A percentile compares a stretch with the other conserved stretches of the same genome.
Evolutionary conservation across 2,329 filamentous ascomycete genomes (phyloP).

Genomic region (Fusarium scirpi): DNA sequence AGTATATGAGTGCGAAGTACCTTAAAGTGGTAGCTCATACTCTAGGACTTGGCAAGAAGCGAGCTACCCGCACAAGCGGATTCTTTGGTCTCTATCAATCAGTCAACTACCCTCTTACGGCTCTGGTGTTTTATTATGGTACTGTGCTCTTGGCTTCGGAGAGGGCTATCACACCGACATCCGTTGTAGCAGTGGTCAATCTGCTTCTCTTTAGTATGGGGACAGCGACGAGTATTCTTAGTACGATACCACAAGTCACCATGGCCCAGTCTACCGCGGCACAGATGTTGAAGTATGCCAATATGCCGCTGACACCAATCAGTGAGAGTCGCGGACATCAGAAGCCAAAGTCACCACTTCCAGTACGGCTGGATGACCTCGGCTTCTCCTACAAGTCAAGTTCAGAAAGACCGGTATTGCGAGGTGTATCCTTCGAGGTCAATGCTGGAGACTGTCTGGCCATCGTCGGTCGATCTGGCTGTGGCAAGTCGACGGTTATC

Average conservation of each 20-base stretch:
- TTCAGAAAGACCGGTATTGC: constrained; percentile 66
- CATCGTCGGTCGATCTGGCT: constrained; percentile 85
- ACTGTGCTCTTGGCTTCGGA: constrained; percentile 69
- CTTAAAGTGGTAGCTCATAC: constrained; percentile 61
- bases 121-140: constrained; percentile 87
- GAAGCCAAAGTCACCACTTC: constrained; percentile 47
- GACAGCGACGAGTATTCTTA: constrained; percentile 76
- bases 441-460: constrained; percentile 74
- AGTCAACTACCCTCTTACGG: constrained; percentile 76
- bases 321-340: constrained; percentile 67
- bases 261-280: constrained; percentile 78
- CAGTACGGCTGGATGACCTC: constrained; percentile 66
- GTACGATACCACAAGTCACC: constrained; percentile 83
- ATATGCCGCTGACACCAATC: constrained; percentile 65
- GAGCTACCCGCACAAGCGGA: constrained; percentile 74
- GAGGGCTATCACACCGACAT: constrained; percentile 61
- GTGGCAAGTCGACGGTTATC: constrained; percentile 90
- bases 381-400: constrained; percentile 78
- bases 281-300: constrained; percentile 77
- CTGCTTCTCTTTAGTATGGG: constrained; percentile 86
- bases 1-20: constrained; percentile 76
- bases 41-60: constrained; percentile 71
- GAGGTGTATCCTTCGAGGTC: constrained; percentile 74
- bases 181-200: constrained; percentile 80
- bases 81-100: constrained; percentile 85